Evolutionary conservation across 2,329 filamentous ascomycete genomes (phyloP).

Genomic region (Trichoderma sp.): DNA sequence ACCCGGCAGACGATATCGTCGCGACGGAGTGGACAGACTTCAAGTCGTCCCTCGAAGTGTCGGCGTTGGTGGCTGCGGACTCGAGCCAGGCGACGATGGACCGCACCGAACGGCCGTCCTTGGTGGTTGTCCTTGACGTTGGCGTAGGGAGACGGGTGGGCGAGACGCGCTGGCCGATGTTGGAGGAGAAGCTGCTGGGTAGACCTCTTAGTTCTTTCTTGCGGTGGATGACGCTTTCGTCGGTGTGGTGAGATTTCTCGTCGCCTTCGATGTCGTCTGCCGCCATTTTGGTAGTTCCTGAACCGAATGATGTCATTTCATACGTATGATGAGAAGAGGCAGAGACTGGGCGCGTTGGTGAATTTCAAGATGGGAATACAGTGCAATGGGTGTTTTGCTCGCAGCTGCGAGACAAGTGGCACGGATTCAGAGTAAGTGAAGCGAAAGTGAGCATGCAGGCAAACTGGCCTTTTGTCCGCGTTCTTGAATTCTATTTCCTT

Average conservation of each 20-base stretch:
- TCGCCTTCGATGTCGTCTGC: background rate
- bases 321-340: too few relatives aligned
- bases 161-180: constrained; percentile 33
- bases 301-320: too few relatives aligned
- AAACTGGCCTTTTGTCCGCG: constrained; percentile 19
- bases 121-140: background rate
- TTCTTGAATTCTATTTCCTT: constrained; percentile 24
- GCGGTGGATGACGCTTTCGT: constrained; percentile 29
- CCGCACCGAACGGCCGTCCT: constrained; percentile 35
- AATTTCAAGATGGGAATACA: too few relatives aligned
- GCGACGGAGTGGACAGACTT: constrained; percentile 19
- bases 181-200: constrained; percentile 38
- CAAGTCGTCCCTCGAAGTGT: constrained; percentile 8
- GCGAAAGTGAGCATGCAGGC: constrained; percentile 24
- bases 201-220: constrained; percentile 32
- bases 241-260: background rate
- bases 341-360: too few relatives aligned
- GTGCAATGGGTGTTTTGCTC: too few relatives aligned
- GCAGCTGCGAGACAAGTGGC: background rate
- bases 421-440: constrained; percentile 12
- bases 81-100: constrained; percentile 42
- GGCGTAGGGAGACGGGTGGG: background rate
- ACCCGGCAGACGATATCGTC: constrained; percentile 17
- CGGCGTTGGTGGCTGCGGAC: constrained; percentile 28
- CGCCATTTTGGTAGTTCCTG: background rate